Evolutionary conservation across 2,329 filamentous ascomycete genomes (phyloP).

Genomic region (Trichoderma sp.): DNA sequence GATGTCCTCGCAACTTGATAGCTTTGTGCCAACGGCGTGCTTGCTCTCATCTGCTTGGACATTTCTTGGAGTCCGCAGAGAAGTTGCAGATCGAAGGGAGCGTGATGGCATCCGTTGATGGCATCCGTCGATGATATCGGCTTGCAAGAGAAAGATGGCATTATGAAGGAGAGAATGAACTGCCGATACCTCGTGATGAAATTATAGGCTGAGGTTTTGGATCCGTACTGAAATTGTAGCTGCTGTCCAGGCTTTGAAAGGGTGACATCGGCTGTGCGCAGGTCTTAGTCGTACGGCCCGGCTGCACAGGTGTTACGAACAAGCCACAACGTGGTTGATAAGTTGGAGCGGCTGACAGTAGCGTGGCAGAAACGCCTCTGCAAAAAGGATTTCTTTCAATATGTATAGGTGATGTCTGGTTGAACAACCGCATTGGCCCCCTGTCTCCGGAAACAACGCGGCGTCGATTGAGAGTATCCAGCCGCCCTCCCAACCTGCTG

Average conservation of each 20-base stretch:
- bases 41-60: not conserved
- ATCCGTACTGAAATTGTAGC: not conserved
- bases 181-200: not conserved
- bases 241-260: not conserved
- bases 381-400: not conserved
- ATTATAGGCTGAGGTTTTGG: not conserved
- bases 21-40: not conserved
- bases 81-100: not conserved
- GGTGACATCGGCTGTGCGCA: conserved; percentile 36
- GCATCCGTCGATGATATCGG: not conserved
- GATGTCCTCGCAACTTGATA: not conserved
- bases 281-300: conserved; percentile 32
- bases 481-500: not conserved
- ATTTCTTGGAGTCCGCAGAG: not conserved
- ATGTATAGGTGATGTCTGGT: not conserved
- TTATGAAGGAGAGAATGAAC: not conserved
- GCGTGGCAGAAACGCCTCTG: not conserved
- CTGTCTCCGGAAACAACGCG: not conserved
- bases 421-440: not conserved
- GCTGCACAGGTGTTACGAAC: conserved; percentile 10
- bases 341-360: not conserved
- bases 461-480: not conserved
- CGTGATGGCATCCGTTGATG: not conserved
- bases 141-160: not conserved
- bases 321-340: conserved; percentile 3